A percentile compares a stretch with the other conserved stretches of the same genome.
phyloP scores from a whole-genome alignment of 257 asterid genomes.

The Nicotiana tomentosiformis region DNA sequence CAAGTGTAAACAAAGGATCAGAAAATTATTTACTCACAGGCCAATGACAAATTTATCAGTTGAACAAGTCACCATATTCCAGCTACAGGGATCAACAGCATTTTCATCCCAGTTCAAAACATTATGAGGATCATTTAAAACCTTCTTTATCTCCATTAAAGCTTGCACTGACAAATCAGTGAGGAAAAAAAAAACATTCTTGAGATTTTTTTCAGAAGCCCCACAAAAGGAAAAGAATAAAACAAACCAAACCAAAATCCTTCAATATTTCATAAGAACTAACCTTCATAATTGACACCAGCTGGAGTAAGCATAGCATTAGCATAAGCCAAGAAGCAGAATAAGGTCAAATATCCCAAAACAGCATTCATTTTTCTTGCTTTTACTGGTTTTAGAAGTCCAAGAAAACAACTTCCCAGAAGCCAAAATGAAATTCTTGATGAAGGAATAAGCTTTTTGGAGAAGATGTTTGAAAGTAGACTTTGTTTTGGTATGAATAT shows the following conservation, averaged over 20 bases:
- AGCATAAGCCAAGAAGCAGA: constrained; percentile 42
- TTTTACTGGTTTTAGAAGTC: constrained; percentile 22
- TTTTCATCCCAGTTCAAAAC: constrained; percentile 74
- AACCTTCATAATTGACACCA: constrained; percentile 94
- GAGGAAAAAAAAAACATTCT: neutral
- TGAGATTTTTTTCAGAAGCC: neutral
- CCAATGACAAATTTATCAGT: constrained; percentile 40
- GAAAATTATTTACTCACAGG: constrained; percentile 50
- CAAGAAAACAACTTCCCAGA: constrained; percentile 1
- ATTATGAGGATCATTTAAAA: constrained; percentile 58
- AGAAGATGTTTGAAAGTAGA: neutral
- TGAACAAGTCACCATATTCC: constrained; percentile 77
- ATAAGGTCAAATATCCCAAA: constrained; percentile 29
- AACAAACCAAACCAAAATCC: neutral
- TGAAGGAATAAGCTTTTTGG: neutral
- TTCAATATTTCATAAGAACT: neutral
- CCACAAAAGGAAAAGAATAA: neutral
- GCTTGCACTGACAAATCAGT: constrained; percentile 49
- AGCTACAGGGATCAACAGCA: constrained; percentile 92
- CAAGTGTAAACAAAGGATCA: neutral
- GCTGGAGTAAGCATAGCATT: constrained; percentile 64
- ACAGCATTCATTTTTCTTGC: constrained; percentile 22
- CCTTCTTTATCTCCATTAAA: constrained; percentile 71
- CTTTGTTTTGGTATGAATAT: neutral
- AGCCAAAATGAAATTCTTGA: neutral